Evolutionary conservation across 2,329 filamentous ascomycete species (phyloP).

Genomic region (Paecilomyces sp.): DNA sequence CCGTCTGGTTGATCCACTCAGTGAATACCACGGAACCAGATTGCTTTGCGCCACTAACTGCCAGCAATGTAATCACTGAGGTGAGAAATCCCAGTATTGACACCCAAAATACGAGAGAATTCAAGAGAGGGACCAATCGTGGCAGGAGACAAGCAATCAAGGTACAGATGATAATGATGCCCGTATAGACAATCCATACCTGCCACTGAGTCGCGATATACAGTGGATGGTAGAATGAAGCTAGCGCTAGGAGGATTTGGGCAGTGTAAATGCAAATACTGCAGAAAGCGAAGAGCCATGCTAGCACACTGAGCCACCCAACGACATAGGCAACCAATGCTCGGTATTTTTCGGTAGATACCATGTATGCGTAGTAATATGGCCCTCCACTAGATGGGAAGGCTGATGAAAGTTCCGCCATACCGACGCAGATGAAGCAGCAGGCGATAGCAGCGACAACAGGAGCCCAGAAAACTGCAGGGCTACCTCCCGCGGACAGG

Average conservation of each 20-base stretch:
- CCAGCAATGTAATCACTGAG: conserved; percentile 21
- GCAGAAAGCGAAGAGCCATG: conserved; percentile 13
- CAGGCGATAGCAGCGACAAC: conserved; percentile 15
- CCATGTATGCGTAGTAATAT: conserved; percentile 25
- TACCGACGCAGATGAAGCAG: conserved; percentile 14
- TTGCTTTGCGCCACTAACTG: conserved; percentile 9
- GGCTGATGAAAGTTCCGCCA: conserved; percentile 19
- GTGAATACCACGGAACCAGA: conserved; percentile 7
- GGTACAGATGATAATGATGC: conserved; percentile 6
- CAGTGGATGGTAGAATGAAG: conserved; percentile 9
- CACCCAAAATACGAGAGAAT: conserved; percentile 11
- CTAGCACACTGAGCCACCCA: conserved; percentile 18
- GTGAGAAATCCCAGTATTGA: conserved; percentile 14
- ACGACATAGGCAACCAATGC: conserved; percentile 12
- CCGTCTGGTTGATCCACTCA: conserved; percentile 12
- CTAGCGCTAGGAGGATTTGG: conserved; percentile 7
- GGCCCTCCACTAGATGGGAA: conserved; percentile 20
- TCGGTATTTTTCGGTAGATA: conserved; percentile 8
- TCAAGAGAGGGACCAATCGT: conserved; percentile 7
- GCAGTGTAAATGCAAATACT: not conserved
- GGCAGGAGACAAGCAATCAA: conserved; percentile 9
- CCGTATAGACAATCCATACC: conserved; percentile 15
- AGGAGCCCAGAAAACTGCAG: conserved; percentile 15
- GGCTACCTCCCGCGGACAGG: conserved; percentile 16
- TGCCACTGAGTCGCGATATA: conserved; percentile 15